These are phyloP conservation scores for Penicillium palitans DNA, from an alignment of 2,329 filamentous ascomycete genomes.

Conservation along the genomic window DNA sequence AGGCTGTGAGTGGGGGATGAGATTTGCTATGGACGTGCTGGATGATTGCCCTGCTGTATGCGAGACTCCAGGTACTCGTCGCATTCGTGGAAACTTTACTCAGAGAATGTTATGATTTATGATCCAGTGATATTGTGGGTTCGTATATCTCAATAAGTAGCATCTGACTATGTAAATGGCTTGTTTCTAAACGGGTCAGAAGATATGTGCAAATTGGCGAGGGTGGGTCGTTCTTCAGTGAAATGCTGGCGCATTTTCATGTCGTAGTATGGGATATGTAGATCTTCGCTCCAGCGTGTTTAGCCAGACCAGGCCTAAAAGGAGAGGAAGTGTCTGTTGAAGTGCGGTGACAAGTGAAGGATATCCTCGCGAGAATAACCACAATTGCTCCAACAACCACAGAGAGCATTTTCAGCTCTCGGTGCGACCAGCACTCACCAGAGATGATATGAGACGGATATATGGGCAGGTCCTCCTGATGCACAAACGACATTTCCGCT, in stretches of 20 bases:
- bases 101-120: conserved; percentile 12
- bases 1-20: conserved; percentile 38
- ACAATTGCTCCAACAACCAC: background rate
- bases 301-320: background rate
- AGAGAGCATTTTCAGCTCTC: background rate
- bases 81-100: background rate
- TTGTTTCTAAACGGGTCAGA: background rate
- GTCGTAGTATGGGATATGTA: background rate
- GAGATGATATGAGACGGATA: background rate
- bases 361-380: background rate
- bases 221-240: background rate
- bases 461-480: background rate
- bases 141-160: background rate
- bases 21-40: background rate
- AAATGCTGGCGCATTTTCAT: background rate
- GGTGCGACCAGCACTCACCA: background rate
- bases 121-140: conserved; percentile 2
- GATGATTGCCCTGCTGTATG: background rate
- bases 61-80: background rate
- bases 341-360: background rate
- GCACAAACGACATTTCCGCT: background rate
- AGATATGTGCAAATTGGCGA: background rate
- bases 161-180: background rate
- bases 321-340: background rate
- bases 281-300: background rate